phyloP scores from a whole-genome alignment of 371 early-diverging fungal species.

The Mortierella polycephala region DNA sequence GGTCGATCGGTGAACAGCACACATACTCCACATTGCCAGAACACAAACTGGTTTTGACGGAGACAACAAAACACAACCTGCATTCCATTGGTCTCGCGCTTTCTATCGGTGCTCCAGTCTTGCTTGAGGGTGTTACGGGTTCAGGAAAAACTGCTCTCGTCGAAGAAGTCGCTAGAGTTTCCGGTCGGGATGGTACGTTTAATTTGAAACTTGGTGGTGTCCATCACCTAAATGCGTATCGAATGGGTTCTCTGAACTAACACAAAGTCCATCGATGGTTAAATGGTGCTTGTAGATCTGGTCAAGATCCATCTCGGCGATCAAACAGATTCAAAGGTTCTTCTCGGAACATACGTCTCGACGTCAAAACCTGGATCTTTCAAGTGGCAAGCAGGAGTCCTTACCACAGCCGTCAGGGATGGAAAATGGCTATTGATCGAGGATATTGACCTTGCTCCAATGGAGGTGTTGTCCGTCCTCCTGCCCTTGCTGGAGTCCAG shows the following conservation, averaged over 20 bases:
- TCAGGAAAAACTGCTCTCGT: constrained; percentile 96
- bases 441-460: constrained; percentile 98
- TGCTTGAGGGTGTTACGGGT: constrained; percentile 95
- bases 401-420: constrained; percentile 93
- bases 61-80: constrained; percentile 78
- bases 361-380: constrained; percentile 94
- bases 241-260: too few species aligned
- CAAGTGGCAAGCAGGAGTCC: constrained; percentile 96
- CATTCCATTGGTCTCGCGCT: constrained; percentile 85
- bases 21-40: constrained; percentile 26
- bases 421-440: constrained; percentile 99
- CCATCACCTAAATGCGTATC: too few species aligned
- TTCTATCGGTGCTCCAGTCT: constrained; percentile 87
- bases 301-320: constrained; percentile 98
- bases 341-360: constrained; percentile 97
- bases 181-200: constrained; percentile 64
- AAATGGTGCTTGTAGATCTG: constrained; percentile 61
- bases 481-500: constrained; percentile 95
- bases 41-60: constrained; percentile 74
- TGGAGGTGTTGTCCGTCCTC: constrained; percentile 96
- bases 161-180: constrained; percentile 86
- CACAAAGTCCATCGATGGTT: too few species aligned
- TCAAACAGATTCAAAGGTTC: constrained; percentile 97
- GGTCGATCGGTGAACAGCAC: constrained; percentile 23
- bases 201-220: background rate